Evolutionary conservation across 2,329 filamentous ascomycete genomes (phyloP), one percentile per base, ranked within the genome.

Genomic region (Exophiala mesophila): DNA sequence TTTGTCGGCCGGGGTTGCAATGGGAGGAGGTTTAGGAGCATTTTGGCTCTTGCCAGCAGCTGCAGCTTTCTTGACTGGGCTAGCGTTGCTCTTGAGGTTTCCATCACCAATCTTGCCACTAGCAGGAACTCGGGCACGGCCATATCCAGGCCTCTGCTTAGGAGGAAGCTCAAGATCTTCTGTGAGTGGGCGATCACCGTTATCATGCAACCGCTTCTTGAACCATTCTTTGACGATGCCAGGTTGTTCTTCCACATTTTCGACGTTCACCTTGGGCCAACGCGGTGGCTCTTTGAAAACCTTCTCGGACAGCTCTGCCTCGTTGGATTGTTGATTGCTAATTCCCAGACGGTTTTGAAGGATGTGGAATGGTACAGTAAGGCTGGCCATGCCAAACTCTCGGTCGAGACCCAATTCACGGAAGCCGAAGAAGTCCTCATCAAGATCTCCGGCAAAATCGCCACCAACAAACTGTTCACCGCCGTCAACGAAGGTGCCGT

Each of bases 391-490:
- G 13, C 89, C 89, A 60, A 97, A 84, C 61, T 98, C 92, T 55
- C 82, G 83, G 58, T 95, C 88, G 44, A 98, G 76, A 31, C 92
- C 92, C 33, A 98, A 78, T 47, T 94, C 89, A 61, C 88, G 89
- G 77, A 98, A 97, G 19, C 92, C 92, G 59, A 98, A 98, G 76
- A 96, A 98, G 67, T 98, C 92, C 70, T 98, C 92, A 48, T 89
- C 90, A 9, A 98, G 84, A 56, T 98, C 92, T 62, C 96, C 92
- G 1, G 92, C 92, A 62, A 98, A 98, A 64, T 98, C 92, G 49
- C 92, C 92, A 33, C 86, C 88, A 35, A 96, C 82, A 56, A 97
- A 98, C 61, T 97, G 92, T 52, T 98, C 92, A 63, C 88, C 95
- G 52, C 89, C 90, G 57, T 98, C 92, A 50, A 94, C 88, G 73